These are phyloP conservation scores for Epichloe hybrida DNA, from an alignment of 2,329 filamentous ascomycete genomes.

Conservation along the genomic window DNA sequence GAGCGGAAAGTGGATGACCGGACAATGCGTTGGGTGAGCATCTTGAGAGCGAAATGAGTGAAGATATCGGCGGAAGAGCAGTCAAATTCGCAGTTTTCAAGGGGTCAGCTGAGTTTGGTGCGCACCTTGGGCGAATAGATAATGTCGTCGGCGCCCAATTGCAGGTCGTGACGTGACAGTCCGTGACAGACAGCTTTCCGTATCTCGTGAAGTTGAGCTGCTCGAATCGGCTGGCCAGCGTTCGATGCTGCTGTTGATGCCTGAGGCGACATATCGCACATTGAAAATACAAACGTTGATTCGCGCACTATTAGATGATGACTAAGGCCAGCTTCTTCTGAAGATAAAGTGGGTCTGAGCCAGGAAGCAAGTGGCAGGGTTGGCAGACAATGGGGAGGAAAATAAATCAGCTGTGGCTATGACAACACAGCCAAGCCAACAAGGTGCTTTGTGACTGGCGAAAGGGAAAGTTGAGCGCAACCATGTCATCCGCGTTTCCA, in stretches of 20 bases:
- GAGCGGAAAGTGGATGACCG: slow-evolving; percentile 33
- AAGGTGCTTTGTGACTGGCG: background rate
- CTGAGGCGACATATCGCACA: slow-evolving; percentile 18
- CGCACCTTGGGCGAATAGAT: slow-evolving; percentile 16
- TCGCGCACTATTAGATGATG: background rate
- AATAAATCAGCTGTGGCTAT: background rate
- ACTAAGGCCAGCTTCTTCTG: background rate
- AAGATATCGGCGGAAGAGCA: background rate
- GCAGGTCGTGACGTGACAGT: slow-evolving; percentile 14
- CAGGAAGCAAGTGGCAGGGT: background rate
- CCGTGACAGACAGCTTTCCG: background rate
- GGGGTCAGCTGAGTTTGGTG: too few species aligned
- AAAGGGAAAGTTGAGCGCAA: background rate
- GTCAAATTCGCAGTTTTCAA: background rate
- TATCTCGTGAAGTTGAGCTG: background rate
- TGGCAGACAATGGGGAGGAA: background rate
- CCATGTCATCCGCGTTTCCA: slow-evolving; percentile 10
- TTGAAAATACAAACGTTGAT: background rate
- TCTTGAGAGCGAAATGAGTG: slow-evolving; percentile 25
- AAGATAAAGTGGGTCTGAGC: background rate
- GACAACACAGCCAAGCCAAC: background rate
- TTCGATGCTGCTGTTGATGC: slow-evolving; percentile 9
- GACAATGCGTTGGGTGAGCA: slow-evolving; percentile 47
- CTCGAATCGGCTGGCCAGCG: background rate
- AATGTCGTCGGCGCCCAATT: slow-evolving; percentile 22